phyloP scores from a whole-genome alignment of 176 grass and related monocot genomes.

The Oryza australiensis region DNA sequence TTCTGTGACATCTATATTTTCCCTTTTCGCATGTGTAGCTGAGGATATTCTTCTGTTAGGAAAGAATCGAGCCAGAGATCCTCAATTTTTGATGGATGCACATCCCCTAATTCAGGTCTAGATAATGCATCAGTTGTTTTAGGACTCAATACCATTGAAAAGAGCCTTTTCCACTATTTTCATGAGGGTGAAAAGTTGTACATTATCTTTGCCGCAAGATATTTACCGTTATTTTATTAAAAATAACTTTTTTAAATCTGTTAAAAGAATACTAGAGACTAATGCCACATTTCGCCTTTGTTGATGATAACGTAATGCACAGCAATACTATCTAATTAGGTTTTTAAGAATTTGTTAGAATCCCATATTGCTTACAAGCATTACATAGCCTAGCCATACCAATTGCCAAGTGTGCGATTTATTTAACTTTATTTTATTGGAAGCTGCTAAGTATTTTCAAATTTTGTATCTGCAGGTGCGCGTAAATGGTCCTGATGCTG shows the following conservation, averaged over 20 bases:
- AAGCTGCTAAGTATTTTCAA: neutral
- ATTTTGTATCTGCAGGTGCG: constrained; percentile 49
- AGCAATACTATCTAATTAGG: neutral
- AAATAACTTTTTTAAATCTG: neutral
- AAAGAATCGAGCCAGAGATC: neutral
- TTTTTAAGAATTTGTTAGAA: neutral
- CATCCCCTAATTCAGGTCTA: neutral
- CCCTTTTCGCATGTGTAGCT: neutral
- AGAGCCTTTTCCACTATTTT: neutral
- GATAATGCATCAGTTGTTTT: neutral
- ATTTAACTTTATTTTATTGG: neutral
- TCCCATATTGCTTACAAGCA: neutral
- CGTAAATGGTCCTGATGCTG: constrained; percentile 77
- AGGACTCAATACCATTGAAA: neutral
- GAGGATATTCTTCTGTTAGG: neutral
- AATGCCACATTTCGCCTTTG: neutral
- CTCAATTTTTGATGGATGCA: too few relatives aligned
- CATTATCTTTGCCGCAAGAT: neutral
- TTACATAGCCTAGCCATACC: neutral
- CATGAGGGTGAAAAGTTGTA: neutral
- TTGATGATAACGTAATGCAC: neutral
- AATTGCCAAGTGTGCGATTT: neutral
- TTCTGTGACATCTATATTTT: neutral
- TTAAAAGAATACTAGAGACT: neutral
- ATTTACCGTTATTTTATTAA: neutral